phyloP scores from a whole-genome alignment of 2,329 filamentous ascomycete genomes.

The Fusarium chuoi region DNA sequence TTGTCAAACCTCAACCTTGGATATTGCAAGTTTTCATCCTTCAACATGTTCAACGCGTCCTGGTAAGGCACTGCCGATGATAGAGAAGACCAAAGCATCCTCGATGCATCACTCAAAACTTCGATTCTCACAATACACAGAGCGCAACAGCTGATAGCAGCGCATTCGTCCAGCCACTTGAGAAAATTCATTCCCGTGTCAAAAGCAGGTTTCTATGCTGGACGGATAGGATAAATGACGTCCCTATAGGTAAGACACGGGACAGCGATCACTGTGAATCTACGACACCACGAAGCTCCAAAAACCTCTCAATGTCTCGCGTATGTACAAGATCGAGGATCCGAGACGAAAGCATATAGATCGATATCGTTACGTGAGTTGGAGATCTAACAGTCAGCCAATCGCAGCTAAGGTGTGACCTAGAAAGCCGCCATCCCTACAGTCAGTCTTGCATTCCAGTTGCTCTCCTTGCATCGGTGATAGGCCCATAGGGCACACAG shows the following conservation, averaged over 20 bases:
- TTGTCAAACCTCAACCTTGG: not conserved
- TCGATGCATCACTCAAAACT: not conserved
- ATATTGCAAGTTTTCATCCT: not conserved
- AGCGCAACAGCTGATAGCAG: not conserved
- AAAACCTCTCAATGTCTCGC: not conserved
- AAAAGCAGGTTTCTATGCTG: not conserved
- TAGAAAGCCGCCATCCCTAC: not conserved
- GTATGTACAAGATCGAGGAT: not conserved
- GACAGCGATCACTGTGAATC: not conserved
- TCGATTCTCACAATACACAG: not conserved
- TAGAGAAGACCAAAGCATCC: not conserved
- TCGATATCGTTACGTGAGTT: not conserved
- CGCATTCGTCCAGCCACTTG: not conserved
- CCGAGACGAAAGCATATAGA: not conserved
- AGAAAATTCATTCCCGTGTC: not conserved
- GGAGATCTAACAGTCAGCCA: not conserved
- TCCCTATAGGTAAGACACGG: not conserved
- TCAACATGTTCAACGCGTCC: not conserved
- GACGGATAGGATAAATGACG: not conserved
- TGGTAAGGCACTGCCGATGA: not conserved
- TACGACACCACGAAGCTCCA: not conserved
- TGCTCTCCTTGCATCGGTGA: not conserved
- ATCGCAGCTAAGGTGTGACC: not conserved
- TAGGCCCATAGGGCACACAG: too few species aligned
- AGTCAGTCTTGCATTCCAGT: not conserved